A percentile compares a stretch with the other conserved stretches of the same genome.
phyloP scores from a whole-genome alignment of 164 flowering plant species.

The Nymphaea colorata region DNA sequence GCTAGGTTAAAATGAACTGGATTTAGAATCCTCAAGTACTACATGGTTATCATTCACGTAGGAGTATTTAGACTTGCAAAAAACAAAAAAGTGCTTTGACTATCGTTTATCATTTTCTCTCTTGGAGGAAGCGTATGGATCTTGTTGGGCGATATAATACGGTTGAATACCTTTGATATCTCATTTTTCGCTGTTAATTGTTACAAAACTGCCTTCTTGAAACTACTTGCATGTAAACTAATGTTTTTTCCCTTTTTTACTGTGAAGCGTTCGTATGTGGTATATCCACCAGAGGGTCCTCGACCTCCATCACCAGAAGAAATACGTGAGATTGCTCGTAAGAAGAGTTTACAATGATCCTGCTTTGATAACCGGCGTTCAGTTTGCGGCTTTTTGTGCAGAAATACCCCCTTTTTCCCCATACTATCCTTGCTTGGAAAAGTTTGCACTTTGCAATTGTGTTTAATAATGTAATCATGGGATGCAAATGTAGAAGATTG shows the following conservation, averaged over 20 bases:
- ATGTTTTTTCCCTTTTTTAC: neutral
- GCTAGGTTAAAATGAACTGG: too few relatives aligned
- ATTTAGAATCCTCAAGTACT: too few relatives aligned
- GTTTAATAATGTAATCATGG: neutral
- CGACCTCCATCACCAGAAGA: constrained; percentile 85
- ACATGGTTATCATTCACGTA: too few relatives aligned
- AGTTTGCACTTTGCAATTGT: neutral
- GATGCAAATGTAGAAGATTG: too few relatives aligned
- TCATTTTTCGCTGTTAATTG: neutral
- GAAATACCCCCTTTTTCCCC: neutral
- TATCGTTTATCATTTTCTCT: neutral
- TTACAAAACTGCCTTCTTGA: neutral
- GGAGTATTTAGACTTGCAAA: neutral
- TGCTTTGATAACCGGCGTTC: neutral
- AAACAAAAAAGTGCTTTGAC: neutral
- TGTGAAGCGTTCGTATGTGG: constrained; percentile 60
- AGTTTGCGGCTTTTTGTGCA: neutral
- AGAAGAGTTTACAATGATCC: constrained; percentile 14
- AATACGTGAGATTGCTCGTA: constrained; percentile 79
- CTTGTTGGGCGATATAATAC: too few relatives aligned
- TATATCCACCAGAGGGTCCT: constrained; percentile 70
- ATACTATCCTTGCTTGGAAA: neutral
- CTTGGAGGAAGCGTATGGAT: neutral
- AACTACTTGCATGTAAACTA: neutral
- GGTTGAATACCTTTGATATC: neutral